phyloP scores from a whole-genome alignment of 1,284 basidiomycete species.

The Coniophora puteana region DNA sequence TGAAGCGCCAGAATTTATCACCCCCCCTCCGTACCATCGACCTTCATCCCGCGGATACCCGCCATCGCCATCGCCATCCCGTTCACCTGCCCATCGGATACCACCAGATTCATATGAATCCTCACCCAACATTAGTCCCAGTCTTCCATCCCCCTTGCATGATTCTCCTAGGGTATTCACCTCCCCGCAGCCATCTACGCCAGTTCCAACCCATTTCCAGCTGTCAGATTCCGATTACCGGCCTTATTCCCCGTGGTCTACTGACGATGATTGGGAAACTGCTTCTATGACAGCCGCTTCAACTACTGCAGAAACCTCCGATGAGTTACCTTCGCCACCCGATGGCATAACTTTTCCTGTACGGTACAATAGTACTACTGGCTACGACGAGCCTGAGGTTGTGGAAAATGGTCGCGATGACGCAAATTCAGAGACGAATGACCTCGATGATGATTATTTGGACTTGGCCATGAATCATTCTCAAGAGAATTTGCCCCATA shows the following conservation, averaged over 20 bases:
- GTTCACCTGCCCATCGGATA: slow-evolving; percentile 35
- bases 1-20: slow-evolving; percentile 15
- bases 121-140: too few species aligned
- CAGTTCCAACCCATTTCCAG: slow-evolving; percentile 27
- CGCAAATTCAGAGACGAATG: slow-evolving; percentile 5
- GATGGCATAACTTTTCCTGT: slow-evolving; percentile 9
- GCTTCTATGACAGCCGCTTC: slow-evolving; percentile 58
- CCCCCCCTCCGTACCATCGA: slow-evolving; percentile 33
- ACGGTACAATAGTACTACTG: background rate
- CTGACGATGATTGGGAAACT: slow-evolving; percentile 75
- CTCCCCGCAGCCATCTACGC: slow-evolving; percentile 11
- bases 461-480: slow-evolving; percentile 40
- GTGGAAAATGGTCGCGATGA: slow-evolving; percentile 21
- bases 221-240: slow-evolving; percentile 34
- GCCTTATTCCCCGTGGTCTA: slow-evolving; percentile 61
- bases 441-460: slow-evolving; percentile 38
- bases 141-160: too few species aligned
- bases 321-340: slow-evolving; percentile 22
- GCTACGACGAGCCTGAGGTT: slow-evolving; percentile 10
- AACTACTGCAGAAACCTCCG: slow-evolving; percentile 41
- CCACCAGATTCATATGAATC: slow-evolving; percentile 29
- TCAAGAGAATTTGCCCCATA: slow-evolving; percentile 73
- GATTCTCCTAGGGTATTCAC: too few species aligned
- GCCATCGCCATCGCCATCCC: slow-evolving; percentile 50
- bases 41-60: slow-evolving; percentile 41